These are phyloP conservation scores for Candida corydali DNA, from an alignment of 805 yeast genomes.

Conservation along the genomic window DNA sequence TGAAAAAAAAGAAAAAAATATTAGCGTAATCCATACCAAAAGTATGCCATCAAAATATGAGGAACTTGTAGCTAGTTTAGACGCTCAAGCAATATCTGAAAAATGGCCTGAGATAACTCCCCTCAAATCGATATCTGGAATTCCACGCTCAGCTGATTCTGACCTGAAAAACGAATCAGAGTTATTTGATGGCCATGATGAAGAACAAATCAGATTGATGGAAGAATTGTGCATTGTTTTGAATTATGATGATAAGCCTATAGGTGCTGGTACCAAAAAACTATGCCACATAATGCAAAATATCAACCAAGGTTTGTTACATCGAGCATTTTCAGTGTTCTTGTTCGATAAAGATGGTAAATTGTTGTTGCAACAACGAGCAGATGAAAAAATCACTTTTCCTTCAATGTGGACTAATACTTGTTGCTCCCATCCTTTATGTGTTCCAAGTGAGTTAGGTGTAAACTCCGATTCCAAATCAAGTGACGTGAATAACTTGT, in stretches of 20 bases:
- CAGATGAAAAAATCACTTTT: constrained; percentile 93
- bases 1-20: neutral
- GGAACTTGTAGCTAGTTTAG: constrained; percentile 50
- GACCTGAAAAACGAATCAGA: constrained; percentile 25
- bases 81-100: constrained; percentile 45
- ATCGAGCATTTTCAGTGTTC: constrained; percentile 96
- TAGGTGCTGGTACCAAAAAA: constrained; percentile 94
- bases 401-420: constrained; percentile 98
- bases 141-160: constrained; percentile 42
- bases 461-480: constrained; percentile 12
- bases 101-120: constrained; percentile 70
- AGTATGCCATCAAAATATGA: constrained; percentile 8
- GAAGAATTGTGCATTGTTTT: constrained; percentile 93
- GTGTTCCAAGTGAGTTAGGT: constrained; percentile 80
- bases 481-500: constrained; percentile 33
- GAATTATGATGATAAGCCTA: constrained; percentile 80
- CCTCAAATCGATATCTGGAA: constrained; percentile 54
- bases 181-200: constrained; percentile 83
- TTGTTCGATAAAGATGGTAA: constrained; percentile 74
- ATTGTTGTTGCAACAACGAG: constrained; percentile 89
- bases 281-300: constrained; percentile 84
- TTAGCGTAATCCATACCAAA: too few relatives aligned
- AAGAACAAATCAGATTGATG: constrained; percentile 92
- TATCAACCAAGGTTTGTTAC: constrained; percentile 81
- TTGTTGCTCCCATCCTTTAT: constrained; percentile 96